A percentile compares a stretch with the other conserved stretches of the same genome.
phyloP scores from a whole-genome alignment of 2,329 filamentous ascomycete genomes.

The Lachnellula occidentalis region DNA sequence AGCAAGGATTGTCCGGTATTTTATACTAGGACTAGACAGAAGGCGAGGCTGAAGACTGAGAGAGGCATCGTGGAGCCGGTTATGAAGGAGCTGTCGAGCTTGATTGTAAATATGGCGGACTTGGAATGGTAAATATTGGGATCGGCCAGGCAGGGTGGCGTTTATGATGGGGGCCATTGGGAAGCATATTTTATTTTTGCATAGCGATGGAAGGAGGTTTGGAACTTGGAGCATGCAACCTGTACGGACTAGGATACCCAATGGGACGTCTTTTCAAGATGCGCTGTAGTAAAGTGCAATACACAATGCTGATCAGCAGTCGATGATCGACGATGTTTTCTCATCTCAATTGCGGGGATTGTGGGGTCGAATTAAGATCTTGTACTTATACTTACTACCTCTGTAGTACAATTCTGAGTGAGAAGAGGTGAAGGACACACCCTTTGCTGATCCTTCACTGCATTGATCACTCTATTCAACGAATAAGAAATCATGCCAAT shows the following conservation, averaged over 20 bases:
- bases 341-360: not conserved
- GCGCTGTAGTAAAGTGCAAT: too few relatives aligned
- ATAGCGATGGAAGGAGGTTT: not conserved
- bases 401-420: not conserved
- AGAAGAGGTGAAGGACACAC: not conserved
- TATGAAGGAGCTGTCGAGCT: constrained; percentile 35
- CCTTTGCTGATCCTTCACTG: not conserved
- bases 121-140: constrained; percentile 26
- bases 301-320: not conserved
- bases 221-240: not conserved
- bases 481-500: not conserved
- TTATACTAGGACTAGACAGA: constrained; percentile 67
- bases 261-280: not conserved
- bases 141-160: not conserved
- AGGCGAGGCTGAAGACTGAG: constrained; percentile 38
- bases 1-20: constrained; percentile 92
- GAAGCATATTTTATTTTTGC: not conserved
- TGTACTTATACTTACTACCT: too few relatives aligned
- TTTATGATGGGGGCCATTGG: not conserved
- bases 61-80: constrained; percentile 36
- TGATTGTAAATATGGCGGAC: constrained; percentile 17
- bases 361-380: not conserved
- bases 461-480: not conserved
- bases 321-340: not conserved
- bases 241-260: not conserved